A percentile compares a stretch with the other conserved stretches of the same genome.
These are phyloP conservation scores for Auriscalpium orientale DNA, from an alignment of 768 basidiomycete genomes.

Conservation along the genomic window DNA sequence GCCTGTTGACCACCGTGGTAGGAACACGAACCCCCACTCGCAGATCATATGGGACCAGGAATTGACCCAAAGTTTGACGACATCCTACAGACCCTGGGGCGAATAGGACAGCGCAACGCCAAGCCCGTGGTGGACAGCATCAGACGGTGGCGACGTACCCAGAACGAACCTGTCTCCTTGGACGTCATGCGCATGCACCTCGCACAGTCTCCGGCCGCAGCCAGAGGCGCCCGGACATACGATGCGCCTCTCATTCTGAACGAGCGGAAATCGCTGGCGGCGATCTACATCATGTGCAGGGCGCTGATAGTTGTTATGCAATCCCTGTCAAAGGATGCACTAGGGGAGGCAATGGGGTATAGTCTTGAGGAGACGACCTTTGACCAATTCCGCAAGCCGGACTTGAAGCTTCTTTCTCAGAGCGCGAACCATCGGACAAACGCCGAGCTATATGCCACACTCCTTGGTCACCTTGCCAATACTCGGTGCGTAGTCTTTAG, in stretches of 20 bases:
- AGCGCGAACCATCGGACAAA: conserved; percentile 76
- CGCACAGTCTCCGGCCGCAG: conserved; percentile 26
- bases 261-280: conserved; percentile 73
- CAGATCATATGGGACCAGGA: conserved; percentile 59
- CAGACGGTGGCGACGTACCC: conserved; percentile 78
- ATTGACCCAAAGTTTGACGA: conserved; percentile 78
- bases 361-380: conserved; percentile 85
- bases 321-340: conserved; percentile 62
- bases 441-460: conserved; percentile 72
- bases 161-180: conserved; percentile 48
- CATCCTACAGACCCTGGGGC: conserved; percentile 76
- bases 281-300: conserved; percentile 87
- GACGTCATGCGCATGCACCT: conserved; percentile 48
- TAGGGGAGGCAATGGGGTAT: conserved; percentile 73
- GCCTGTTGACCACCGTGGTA: conserved; percentile 19
- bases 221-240: conserved; percentile 29
- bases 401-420: conserved; percentile 54
- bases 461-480: conserved; percentile 79
- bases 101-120: conserved; percentile 77
- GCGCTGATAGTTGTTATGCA: conserved; percentile 74
- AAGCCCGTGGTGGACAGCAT: conserved; percentile 82
- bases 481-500: conserved; percentile 48
- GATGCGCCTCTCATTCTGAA: conserved; percentile 47
- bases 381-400: conserved; percentile 71
- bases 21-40: conserved; percentile 65